Percentiles rank a stretch among this genome's conserved stretches.
Evolutionary conservation across 2,329 filamentous ascomycete species (phyloP).

Genomic region (Emmonsia crescens): DNA sequence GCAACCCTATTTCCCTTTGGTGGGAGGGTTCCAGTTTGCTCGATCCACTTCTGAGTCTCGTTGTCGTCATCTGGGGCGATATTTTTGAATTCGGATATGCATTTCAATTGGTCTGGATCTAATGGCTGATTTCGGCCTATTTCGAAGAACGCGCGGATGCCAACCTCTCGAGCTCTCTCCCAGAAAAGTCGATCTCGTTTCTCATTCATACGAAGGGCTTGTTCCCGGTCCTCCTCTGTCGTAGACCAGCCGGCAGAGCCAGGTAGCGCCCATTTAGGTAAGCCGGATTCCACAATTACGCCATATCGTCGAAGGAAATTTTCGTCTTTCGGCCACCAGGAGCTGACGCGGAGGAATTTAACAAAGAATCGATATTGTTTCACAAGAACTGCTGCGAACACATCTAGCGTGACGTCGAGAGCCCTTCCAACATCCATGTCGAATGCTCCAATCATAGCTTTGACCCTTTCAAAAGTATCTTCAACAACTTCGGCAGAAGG

Average conservation of each 20-base stretch:
- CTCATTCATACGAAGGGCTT: constrained; percentile 46
- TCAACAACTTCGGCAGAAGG: constrained; percentile 67
- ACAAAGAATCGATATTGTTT: constrained; percentile 92
- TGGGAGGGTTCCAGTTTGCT: constrained; percentile 67
- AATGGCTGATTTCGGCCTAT: constrained; percentile 62
- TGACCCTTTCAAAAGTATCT: constrained; percentile 82
- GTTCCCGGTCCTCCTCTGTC: constrained; percentile 57
- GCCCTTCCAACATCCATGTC: constrained; percentile 93
- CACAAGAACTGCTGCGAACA: constrained; percentile 86
- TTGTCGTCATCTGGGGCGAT: constrained; percentile 38
- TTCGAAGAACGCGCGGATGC: constrained; percentile 80
- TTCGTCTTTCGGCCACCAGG: constrained; percentile 81
- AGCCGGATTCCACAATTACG: constrained; percentile 40
- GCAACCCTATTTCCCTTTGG: constrained; percentile 81
- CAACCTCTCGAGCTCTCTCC: constrained; percentile 62
- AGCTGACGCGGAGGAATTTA: constrained; percentile 80
- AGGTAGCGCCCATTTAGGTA: constrained; percentile 81
- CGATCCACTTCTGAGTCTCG: constrained; percentile 62
- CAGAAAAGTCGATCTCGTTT: constrained; percentile 69
- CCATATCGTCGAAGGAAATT: constrained; percentile 32
- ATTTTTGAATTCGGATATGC: constrained; percentile 32
- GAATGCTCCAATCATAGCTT: constrained; percentile 91
- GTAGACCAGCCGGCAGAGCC: constrained; percentile 52
- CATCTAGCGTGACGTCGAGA: constrained; percentile 86
- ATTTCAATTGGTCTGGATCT: constrained; percentile 44